Conservation (phyloP, 331 rosid species). For the Pyracantha coccinea region DNA sequence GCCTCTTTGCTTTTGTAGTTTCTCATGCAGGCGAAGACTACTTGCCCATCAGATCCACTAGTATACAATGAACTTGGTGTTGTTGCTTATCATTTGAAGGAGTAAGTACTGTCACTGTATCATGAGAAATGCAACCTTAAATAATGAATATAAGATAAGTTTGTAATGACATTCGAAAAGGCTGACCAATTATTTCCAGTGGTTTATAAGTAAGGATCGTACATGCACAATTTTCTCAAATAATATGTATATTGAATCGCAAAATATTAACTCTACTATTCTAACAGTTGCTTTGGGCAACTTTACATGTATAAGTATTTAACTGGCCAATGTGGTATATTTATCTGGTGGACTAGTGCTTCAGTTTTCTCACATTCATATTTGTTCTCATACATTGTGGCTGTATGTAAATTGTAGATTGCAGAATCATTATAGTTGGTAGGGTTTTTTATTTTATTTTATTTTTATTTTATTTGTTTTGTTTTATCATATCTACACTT, state of each 20-base stretch:
- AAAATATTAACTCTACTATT: background rate
- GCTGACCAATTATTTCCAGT: background rate
- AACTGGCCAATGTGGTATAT: background rate
- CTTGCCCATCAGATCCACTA: constrained; percentile 91
- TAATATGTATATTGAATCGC: background rate
- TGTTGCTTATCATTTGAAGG: constrained; percentile 93
- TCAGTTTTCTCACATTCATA: background rate
- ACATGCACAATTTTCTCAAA: background rate
- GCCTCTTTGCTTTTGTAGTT: constrained; percentile 41
- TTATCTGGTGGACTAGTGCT: background rate
- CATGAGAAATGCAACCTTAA: constrained; percentile 4
- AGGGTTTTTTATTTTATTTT: background rate
- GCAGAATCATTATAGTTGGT: background rate
- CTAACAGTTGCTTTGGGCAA: background rate
- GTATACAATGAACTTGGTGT: constrained; percentile 96
- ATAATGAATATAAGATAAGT: background rate
- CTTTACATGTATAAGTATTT: background rate
- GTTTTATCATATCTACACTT: too few relatives aligned
- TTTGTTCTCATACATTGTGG: background rate
- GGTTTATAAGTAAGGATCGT: background rate
- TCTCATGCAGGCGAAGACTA: constrained; percentile 74
- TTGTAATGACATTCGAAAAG: background rate
- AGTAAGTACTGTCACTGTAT: constrained; percentile 43
- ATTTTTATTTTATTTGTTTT: background rate
- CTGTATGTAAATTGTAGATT: background rate